Evolutionary conservation across 345 rosid genomes (phyloP), one percentile per base, ranked within the genome.

Genomic region (Isatis tinctoria): DNA sequence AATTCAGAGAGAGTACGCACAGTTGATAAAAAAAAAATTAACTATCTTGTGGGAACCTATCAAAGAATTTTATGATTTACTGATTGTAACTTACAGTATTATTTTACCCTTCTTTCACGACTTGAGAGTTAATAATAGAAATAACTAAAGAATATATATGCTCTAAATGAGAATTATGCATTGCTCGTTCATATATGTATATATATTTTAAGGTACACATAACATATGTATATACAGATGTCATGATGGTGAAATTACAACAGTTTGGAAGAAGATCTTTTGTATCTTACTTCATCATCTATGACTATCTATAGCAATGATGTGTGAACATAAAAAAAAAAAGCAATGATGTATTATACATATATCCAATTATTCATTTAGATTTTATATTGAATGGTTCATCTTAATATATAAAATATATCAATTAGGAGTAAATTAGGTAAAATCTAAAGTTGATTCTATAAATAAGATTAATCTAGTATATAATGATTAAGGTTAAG

Each of bases 241-340:
- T 58, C 72, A 58, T 59, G 72, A 65, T 59, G 66, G 77, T 59
- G 73, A 74, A 59, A 41, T 12, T 10, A 37, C 78, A 74, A 59
- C 78, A 74, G 61, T 48, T 74, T 67, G 43, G 3, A 28, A 28
- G 41, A 39, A 2, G 73, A 59, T 48, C 3, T 43, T 54, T 45
- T 74, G 73, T 48, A 39, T 67, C 43, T 18, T 67, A 58, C 67
- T 48, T 58, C 26, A 73, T 27, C 20, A 73, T 27, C 20, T 16
- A 48, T 60, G 60, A 47, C n/a, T 44, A 22, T 67, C 9, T 35
- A 43, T 43, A 63, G 14, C 69, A 30, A 17, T 28, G 69, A 35
- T 28, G 3, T 27, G 3, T 26, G n/a, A n/a, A n/a, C 27, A 26
- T 37, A 40, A n/a, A n/a, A n/a, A n/a, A n/a, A n/a, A n/a, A n/a